These are phyloP conservation scores for Xanthoconium purpureum DNA, from an alignment of 768 basidiomycete genomes.

Conservation along the genomic window DNA sequence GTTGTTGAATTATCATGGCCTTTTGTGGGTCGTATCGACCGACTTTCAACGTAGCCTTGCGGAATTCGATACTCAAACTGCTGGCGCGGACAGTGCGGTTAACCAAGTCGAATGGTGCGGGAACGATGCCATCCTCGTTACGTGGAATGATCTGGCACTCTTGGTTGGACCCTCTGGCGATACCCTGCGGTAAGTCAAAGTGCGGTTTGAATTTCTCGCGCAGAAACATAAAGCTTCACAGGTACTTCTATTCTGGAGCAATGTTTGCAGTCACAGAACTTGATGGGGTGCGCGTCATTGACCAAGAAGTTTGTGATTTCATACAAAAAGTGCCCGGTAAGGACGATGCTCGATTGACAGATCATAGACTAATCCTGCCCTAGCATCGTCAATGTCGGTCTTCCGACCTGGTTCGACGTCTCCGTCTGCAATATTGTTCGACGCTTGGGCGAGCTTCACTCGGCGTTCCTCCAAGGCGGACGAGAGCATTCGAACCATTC, in stretches of 20 bases:
- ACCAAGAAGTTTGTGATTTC: conserved; percentile 78
- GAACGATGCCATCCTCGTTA: conserved; percentile 87
- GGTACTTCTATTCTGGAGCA: conserved; percentile 76
- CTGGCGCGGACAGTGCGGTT: conserved; percentile 56
- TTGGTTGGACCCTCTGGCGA: conserved; percentile 94
- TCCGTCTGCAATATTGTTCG: conserved; percentile 86
- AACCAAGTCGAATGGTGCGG: conserved; percentile 92
- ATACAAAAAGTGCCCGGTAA: conserved; percentile 91
- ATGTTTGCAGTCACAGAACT: conserved; percentile 80
- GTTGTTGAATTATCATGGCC: conserved; percentile 65
- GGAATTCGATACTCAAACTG: conserved; percentile 72
- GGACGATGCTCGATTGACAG: conserved; percentile 13
- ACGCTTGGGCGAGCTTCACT: conserved; percentile 88
- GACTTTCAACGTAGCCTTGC: conserved; percentile 89
- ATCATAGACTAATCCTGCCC: background rate
- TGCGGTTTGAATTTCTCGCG: background rate
- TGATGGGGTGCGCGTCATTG: conserved; percentile 86
- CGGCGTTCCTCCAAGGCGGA: conserved; percentile 87
- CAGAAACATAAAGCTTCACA: conserved; percentile 31
- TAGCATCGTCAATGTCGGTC: conserved; percentile 76
- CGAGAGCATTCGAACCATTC: conserved; percentile 85
- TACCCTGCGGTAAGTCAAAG: conserved; percentile 63
- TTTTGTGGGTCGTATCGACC: conserved; percentile 91
- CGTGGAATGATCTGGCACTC: conserved; percentile 73
- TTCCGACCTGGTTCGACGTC: conserved; percentile 92